Conservation (phyloP, 1,139 yeast genomes). For the Lodderomyces theae region DNA sequence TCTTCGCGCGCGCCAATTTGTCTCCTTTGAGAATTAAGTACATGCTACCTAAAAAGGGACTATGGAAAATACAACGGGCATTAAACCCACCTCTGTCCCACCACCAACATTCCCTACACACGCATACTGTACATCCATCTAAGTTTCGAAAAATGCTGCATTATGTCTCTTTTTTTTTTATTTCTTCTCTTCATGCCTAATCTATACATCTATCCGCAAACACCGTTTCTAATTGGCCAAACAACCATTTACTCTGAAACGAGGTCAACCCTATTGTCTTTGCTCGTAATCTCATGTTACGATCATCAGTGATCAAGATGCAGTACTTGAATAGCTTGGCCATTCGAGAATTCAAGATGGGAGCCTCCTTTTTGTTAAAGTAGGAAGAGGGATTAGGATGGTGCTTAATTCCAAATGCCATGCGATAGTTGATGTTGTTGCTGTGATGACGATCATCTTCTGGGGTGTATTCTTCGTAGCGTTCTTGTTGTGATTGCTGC, state of each 20-base stretch:
- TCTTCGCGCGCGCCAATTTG: neutral
- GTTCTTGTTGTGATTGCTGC: neutral
- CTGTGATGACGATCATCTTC: neutral
- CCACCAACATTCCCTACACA: neutral
- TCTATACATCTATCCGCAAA: constrained; percentile 43
- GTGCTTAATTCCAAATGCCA: neutral
- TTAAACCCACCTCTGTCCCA: neutral
- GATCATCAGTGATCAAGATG: constrained; percentile 67
- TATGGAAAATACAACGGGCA: neutral
- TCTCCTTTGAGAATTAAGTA: neutral
- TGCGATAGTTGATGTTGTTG: too few relatives aligned
- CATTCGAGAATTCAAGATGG: constrained; percentile 29
- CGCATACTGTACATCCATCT: neutral
- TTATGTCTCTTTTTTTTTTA: too few relatives aligned
- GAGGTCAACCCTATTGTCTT: constrained; percentile 56
- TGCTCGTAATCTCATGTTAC: constrained; percentile 68
- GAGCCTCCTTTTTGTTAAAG: constrained; percentile 8
- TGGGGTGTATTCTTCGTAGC: neutral
- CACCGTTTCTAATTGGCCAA: constrained; percentile 47
- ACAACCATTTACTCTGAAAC: constrained; percentile 62
- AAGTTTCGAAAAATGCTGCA: too few relatives aligned
- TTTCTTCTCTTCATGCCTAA: constrained; percentile 15
- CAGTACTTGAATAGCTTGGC: constrained; percentile 53
- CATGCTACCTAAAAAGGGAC: neutral
- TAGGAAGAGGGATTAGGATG: neutral